Base-by-base conservation (phyloP, 176 grass and related monocot species). In the Raddia distichophylla region DNA sequence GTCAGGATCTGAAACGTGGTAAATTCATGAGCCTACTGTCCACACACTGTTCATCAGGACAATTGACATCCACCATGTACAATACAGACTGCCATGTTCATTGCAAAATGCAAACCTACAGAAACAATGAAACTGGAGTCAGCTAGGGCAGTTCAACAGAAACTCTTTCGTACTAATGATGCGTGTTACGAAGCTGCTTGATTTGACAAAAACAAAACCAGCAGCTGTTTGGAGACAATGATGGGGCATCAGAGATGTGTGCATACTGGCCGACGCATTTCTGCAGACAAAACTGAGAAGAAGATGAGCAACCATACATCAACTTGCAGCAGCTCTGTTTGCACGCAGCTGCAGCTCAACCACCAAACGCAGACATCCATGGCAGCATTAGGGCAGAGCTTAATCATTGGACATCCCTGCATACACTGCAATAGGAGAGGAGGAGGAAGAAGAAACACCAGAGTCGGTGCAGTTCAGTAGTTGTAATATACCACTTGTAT, bases 351-450 rank as follows among this genome's bases (percentile, higher is more conserved):
- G 83, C 75, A 56, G 75, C 82, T 76, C 82, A 76, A 74, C 82
- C 47, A 85, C 87, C 76, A 20, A 9, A 75, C 37, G 70, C 55
- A 69, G 63, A 70, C 81, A 62, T 10, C 63, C n/a, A 13, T 54
- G 78, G 47, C 56, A 48, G 85, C 55, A 82, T 88, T 40, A 67
- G 67, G 51, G 51, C 52, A 33, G 42, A 65, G 60, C 69, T 35
- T 44, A 79, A 80, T 88, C 68, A 88, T 84, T 74, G 52, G 68
- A 44, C 50, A 80, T 83, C 64, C 77, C 48, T 50, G 55, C 33
- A 63, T 8, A 12, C 2, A 3, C 48, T 16, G 49, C 19, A 54
- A 43, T 9, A 64, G 4, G 48, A 10, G 27, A 27, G 37, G 37
- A 40, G 37, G 51, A 35, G 34, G 11, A 15, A 50, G 19, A 81